phyloP scores from a whole-genome alignment of 225 moss, liverwort and hornwort genomes.

The Pseudoscleropodium purum region DNA sequence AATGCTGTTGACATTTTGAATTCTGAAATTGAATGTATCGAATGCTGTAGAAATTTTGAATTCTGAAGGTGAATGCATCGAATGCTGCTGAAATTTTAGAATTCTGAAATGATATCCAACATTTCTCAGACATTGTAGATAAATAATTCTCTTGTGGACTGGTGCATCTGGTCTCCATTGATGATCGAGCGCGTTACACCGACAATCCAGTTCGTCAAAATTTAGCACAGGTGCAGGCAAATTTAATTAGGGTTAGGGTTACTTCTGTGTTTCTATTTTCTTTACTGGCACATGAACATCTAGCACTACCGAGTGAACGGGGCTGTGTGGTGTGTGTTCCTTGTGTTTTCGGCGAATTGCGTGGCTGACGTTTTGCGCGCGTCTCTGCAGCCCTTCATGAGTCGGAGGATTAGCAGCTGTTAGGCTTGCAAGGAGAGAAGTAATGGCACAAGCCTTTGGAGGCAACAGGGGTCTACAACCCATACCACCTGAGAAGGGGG shows the following conservation, averaged over 20 bases:
- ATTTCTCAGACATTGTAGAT: not conserved
- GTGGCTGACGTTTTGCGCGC: not conserved
- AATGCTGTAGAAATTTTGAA: not conserved
- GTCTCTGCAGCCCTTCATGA: not conserved
- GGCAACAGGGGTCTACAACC: constrained; percentile 81
- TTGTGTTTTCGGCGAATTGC: not conserved
- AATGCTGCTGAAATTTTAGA: not conserved
- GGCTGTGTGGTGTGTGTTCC: not conserved
- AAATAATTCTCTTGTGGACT: not conserved
- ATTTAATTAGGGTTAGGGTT: not conserved
- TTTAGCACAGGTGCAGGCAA: not conserved
- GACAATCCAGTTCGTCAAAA: not conserved
- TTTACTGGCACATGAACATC: no score
- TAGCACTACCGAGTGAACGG: not conserved
- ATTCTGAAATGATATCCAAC: not conserved
- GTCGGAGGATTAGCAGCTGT: not conserved
- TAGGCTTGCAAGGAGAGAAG: not conserved
- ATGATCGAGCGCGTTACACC: not conserved
- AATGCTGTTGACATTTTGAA: not conserved
- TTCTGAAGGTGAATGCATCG: not conserved
- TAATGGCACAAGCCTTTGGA: constrained; percentile 87
- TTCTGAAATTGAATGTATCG: not conserved
- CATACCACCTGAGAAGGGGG: constrained; percentile 84
- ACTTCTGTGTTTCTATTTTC: not conserved
- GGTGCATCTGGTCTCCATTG: not conserved